Conservation (phyloP, 2,329 filamentous ascomycete species). For the Fusarium anguioides region DNA sequence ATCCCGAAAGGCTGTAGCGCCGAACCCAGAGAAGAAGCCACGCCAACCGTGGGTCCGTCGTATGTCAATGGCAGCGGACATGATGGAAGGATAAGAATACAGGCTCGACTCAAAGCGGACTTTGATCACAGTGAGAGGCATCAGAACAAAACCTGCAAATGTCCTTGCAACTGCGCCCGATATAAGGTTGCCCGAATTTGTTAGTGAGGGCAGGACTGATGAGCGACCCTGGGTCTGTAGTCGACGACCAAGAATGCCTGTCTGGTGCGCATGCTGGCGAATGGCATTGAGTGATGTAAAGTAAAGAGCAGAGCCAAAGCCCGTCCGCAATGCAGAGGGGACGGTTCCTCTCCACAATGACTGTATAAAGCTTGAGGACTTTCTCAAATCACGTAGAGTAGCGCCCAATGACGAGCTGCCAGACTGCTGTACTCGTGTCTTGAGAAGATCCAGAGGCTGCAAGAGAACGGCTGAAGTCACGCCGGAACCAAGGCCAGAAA, state of each 20-base stretch:
- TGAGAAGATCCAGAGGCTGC: constrained; percentile 94
- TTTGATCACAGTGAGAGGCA: constrained; percentile 96
- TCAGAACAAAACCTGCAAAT: constrained; percentile 88
- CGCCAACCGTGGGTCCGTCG: constrained; percentile 75
- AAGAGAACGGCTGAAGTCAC: constrained; percentile 88
- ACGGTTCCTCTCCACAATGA: constrained; percentile 92
- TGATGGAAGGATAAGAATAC: constrained; percentile 84
- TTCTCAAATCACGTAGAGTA: constrained; percentile 56
- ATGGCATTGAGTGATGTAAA: constrained; percentile 89
- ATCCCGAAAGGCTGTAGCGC: constrained; percentile 91
- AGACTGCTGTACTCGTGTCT: constrained; percentile 94
- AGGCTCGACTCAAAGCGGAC: constrained; percentile 92
- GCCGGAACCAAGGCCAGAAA: constrained; percentile 88
- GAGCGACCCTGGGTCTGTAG: constrained; percentile 56
- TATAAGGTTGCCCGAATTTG: constrained; percentile 84
- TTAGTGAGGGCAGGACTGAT: constrained; percentile 82
- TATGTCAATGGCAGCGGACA: constrained; percentile 80
- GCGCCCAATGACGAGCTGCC: constrained; percentile 71
- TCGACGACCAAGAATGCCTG: constrained; percentile 40
- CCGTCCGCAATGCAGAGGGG: constrained; percentile 92
- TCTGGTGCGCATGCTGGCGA: constrained; percentile 68
- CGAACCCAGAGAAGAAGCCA: constrained; percentile 94
- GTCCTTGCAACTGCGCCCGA: constrained; percentile 88
- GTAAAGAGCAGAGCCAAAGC: constrained; percentile 92
- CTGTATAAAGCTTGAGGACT: constrained; percentile 70